Evolutionary conservation across 768 basidiomycete species (phyloP).

Genomic region (Xerocomus spinulosus): DNA sequence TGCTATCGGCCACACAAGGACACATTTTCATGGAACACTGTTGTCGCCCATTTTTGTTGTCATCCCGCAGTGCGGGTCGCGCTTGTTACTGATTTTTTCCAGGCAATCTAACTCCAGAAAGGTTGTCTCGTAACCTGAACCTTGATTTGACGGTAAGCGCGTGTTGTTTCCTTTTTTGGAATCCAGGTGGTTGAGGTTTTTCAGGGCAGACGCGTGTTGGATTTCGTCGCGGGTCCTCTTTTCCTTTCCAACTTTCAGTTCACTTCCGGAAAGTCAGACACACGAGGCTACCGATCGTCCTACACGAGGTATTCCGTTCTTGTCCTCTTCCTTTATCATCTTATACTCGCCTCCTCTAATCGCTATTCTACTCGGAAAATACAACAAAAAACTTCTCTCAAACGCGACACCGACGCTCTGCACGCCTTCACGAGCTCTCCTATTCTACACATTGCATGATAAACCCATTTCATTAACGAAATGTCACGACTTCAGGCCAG

Average conservation of each 20-base stretch:
- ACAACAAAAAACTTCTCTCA: constrained; percentile 19
- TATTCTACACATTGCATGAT: constrained; percentile 30
- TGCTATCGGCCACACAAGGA: background rate
- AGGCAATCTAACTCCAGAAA: background rate
- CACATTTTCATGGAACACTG: background rate
- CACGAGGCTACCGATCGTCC: constrained; percentile 44
- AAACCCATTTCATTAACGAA: constrained; percentile 30
- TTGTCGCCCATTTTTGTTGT: background rate
- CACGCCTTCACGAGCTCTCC: constrained; percentile 27
- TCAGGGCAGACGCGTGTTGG: constrained; percentile 31
- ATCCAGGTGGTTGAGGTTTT: constrained; percentile 29
- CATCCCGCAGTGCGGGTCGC: too few relatives aligned
- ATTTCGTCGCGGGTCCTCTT: constrained; percentile 7
- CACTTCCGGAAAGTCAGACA: constrained; percentile 39
- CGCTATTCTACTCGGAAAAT: constrained; percentile 16
- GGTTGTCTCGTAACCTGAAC: constrained; percentile 9
- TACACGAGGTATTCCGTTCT: constrained; percentile 46
- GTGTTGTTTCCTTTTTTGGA: constrained; percentile 28
- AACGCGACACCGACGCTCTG: constrained; percentile 34
- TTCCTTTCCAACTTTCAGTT: constrained; percentile 26
- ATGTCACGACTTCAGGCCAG: constrained; percentile 35
- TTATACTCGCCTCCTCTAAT: constrained; percentile 24
- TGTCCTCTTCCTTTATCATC: constrained; percentile 16
- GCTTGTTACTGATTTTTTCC: constrained; percentile 9
- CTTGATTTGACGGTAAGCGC: constrained; percentile 26